A percentile compares a stretch with the other conserved stretches of the same genome.
Evolutionary conservation across 2,329 filamentous ascomycete species (phyloP).

Genomic region (Xylaria sp.): DNA sequence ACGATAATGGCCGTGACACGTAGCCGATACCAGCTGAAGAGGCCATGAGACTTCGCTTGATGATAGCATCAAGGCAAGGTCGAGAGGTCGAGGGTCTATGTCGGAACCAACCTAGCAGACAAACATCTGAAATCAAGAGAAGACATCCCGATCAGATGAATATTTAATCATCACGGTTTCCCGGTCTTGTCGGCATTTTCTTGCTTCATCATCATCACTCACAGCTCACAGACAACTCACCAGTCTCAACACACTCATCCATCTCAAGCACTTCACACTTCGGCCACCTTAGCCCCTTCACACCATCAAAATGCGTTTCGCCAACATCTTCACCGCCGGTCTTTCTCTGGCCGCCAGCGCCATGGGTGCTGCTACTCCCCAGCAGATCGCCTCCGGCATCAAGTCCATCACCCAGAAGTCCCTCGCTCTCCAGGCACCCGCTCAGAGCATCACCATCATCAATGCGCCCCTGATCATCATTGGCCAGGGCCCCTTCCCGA

Average conservation of each 20-base stretch:
- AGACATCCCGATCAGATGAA: neutral
- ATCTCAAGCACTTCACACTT: neutral
- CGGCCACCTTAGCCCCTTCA: neutral
- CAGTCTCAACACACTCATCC: neutral
- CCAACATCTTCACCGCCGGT: constrained; percentile 3
- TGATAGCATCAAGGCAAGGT: neutral
- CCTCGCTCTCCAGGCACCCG: neutral
- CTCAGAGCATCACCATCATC: constrained; percentile 6
- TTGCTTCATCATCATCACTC: neutral
- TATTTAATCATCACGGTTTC: neutral
- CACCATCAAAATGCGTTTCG: constrained; percentile 5
- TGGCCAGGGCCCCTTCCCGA: constrained; percentile 4
- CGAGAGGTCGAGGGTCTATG: neutral
- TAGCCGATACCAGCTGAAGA: neutral
- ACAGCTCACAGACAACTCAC: neutral
- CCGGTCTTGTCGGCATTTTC: neutral
- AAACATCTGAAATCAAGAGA: neutral
- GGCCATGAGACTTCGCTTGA: neutral
- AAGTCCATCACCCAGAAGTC: neutral
- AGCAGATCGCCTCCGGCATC: constrained; percentile 1
- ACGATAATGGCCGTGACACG: neutral
- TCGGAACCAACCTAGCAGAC: neutral
- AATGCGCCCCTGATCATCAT: constrained; percentile 5
- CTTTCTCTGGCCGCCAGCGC: neutral
- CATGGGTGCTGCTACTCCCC: neutral